A percentile compares a stretch with the other conserved stretches of the same genome.
Evolutionary conservation across 208 protist species (phyloP).

Genomic region (Acanthamoeba royreba): DNA sequence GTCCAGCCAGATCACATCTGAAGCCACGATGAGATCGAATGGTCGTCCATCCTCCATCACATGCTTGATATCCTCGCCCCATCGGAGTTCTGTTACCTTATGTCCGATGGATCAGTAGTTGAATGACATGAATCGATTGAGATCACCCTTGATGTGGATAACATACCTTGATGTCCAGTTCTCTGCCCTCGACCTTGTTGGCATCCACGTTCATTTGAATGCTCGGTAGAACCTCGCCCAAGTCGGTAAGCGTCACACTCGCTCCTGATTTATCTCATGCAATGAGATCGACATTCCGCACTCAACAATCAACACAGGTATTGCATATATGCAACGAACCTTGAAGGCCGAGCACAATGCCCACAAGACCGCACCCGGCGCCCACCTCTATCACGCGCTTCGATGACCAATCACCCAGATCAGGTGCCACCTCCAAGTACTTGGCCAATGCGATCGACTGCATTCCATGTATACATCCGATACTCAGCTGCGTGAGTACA

Average conservation of each 20-base stretch:
- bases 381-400: conserved; percentile 32
- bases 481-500: too few relatives aligned
- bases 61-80: neutral
- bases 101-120: too few relatives aligned
- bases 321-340: too few relatives aligned
- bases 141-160: too few relatives aligned
- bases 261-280: neutral
- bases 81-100: neutral
- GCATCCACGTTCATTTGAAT: neutral
- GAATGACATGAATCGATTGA: too few relatives aligned
- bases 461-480: neutral
- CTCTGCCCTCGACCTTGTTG: neutral
- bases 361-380: conserved; percentile 34
- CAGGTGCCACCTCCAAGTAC: neutral
- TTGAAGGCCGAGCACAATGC: conserved; percentile 14
- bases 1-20: conserved; percentile 37
- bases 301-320: neutral
- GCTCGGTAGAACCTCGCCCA: conserved; percentile 21
- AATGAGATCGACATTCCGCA: too few relatives aligned
- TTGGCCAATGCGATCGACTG: conserved; percentile 28
- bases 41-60: neutral
- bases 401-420: neutral
- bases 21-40: conserved; percentile 17
- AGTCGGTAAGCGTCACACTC: neutral
- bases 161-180: neutral